A percentile compares a stretch with the other conserved stretches of the same genome.
These are phyloP conservation scores for Fusarium armeniacum DNA, from an alignment of 2,329 filamentous ascomycete genomes.

Conservation along the genomic window DNA sequence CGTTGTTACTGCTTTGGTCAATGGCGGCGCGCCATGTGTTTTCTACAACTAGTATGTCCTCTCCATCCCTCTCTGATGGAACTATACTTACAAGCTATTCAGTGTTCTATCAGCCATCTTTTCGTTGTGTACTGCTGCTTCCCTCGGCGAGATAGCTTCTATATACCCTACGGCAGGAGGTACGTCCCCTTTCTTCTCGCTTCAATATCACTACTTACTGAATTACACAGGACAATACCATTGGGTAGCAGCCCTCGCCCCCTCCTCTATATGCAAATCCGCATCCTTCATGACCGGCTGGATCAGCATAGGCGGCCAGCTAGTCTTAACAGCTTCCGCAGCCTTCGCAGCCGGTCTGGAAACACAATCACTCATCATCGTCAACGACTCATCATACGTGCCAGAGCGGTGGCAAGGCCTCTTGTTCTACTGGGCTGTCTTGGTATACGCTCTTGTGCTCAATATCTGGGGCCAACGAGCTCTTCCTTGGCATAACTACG, in stretches of 20 bases:
- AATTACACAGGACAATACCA: constrained; percentile 36
- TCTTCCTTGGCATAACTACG: constrained; percentile 55
- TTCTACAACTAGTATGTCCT: constrained; percentile 53
- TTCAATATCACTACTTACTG: neutral
- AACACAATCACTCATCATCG: constrained; percentile 58
- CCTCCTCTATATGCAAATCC: constrained; percentile 18
- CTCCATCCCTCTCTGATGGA: neutral
- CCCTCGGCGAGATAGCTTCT: constrained; percentile 40
- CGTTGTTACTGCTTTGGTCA: constrained; percentile 59
- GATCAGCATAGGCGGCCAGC: constrained; percentile 61
- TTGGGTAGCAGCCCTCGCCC: constrained; percentile 41
- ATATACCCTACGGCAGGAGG: constrained; percentile 45
- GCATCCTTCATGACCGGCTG: constrained; percentile 36
- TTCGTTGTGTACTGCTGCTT: constrained; percentile 36
- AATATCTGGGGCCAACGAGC: constrained; percentile 60
- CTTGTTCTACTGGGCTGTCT: constrained; percentile 62
- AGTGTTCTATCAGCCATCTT: constrained; percentile 36
- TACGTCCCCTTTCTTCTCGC: neutral
- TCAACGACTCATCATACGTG: constrained; percentile 59
- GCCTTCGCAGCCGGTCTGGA: constrained; percentile 62
- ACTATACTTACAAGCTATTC: neutral
- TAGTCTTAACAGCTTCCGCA: constrained; percentile 62
- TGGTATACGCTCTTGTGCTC: constrained; percentile 55
- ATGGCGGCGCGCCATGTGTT: constrained; percentile 61
- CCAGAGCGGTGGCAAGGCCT: constrained; percentile 61